These are phyloP conservation scores for Coemansia sp. DNA, from an alignment of 192 early-diverging fungal species.

Conservation along the genomic window DNA sequence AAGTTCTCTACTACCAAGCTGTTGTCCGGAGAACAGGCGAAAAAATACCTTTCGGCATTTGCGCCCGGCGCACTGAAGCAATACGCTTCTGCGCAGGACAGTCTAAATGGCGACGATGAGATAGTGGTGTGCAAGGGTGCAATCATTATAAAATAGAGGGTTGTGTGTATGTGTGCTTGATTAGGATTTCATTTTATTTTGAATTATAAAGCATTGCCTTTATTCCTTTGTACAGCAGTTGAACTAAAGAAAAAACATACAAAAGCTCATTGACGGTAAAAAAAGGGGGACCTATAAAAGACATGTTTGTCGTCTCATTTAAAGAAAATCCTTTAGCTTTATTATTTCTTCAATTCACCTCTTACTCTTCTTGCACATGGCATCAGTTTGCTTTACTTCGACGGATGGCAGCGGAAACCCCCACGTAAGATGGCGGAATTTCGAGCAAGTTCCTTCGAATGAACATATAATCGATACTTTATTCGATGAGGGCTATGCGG, in stretches of 20 bases:
- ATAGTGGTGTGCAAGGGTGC: slow-evolving; percentile 24
- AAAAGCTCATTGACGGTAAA: no score
- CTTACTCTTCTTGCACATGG: background rate
- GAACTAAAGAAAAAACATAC: background rate
- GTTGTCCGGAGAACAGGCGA: slow-evolving; percentile 24
- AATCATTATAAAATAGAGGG: background rate
- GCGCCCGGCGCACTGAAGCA: slow-evolving; percentile 14
- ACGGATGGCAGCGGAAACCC: background rate
- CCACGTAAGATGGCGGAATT: background rate
- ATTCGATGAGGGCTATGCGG: background rate
- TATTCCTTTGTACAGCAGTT: no score
- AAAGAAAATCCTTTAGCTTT: background rate
- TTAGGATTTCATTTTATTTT: no score
- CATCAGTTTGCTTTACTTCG: background rate
- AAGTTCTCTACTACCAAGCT: slow-evolving; percentile 23
- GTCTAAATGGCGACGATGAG: background rate
- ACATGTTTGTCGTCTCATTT: no score
- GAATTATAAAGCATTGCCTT: no score
- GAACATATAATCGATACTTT: background rate
- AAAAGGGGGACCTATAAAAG: no score
- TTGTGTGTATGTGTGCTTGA: no score
- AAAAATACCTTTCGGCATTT: slow-evolving; percentile 17
- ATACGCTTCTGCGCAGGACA: background rate
- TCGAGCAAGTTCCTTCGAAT: background rate
- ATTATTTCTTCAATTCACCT: background rate